These are phyloP conservation scores for Trametes hirsuta DNA, from an alignment of 1,284 basidiomycete genomes.

Conservation along the genomic window DNA sequence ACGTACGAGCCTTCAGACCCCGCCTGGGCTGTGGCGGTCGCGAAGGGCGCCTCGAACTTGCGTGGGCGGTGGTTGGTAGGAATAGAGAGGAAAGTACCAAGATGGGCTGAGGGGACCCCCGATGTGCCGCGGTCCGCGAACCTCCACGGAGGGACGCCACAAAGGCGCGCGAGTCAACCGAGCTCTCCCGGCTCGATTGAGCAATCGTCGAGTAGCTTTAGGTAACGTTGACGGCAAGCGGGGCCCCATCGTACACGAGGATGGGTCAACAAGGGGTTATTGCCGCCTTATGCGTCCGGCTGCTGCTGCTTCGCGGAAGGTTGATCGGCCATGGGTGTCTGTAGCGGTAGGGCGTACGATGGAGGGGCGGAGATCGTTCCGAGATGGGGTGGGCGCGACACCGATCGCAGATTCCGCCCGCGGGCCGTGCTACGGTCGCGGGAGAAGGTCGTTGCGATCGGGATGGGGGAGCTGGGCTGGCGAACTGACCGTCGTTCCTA, in stretches of 20 bases:
- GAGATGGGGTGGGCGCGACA: constrained; percentile 16
- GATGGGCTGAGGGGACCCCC: background rate
- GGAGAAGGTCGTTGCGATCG: constrained; percentile 22
- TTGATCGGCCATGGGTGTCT: constrained; percentile 6
- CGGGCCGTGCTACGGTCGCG: constrained; percentile 16
- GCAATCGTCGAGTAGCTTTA: constrained; percentile 8
- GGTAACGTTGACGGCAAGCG: constrained; percentile 12
- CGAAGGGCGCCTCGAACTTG: background rate
- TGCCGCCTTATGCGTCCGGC: constrained; percentile 6
- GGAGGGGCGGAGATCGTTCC: constrained; percentile 16
- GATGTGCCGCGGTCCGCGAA: constrained; percentile 11
- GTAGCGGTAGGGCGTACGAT: constrained; percentile 5
- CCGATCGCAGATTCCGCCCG: constrained; percentile 16
- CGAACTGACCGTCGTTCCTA: background rate
- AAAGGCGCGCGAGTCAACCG: constrained; percentile 7
- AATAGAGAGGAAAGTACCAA: background rate
- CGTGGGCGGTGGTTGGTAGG: too few species aligned
- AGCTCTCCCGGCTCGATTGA: background rate
- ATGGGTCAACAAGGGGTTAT: constrained; percentile 6
- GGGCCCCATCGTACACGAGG: constrained; percentile 9
- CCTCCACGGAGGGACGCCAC: constrained; percentile 14
- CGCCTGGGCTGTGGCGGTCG: background rate
- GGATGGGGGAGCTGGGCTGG: background rate
- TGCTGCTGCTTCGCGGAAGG: constrained; percentile 11
- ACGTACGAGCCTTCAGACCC: background rate